Conservation (phyloP, 108 stramenopile genomes). For the Pelagomonas calceolata region DNA sequence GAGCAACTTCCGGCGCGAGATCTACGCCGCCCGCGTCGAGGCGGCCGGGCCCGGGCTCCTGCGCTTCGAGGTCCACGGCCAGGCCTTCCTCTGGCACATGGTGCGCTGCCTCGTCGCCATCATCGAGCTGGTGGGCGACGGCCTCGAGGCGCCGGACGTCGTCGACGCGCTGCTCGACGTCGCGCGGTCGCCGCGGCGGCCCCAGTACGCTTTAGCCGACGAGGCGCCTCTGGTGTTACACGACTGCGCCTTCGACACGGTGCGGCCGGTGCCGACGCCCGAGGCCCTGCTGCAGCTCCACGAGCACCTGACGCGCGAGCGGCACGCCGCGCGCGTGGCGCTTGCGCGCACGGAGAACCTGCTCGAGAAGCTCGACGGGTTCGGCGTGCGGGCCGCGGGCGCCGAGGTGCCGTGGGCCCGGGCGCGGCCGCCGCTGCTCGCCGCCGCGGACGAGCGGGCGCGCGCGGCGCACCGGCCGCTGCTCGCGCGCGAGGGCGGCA, state of each 20-base stretch:
- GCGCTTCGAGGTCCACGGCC: constrained; percentile 72
- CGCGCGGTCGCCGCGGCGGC: constrained; percentile 69
- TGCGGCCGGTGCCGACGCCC: constrained; percentile 54
- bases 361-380: constrained; percentile 14
- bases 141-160: constrained; percentile 64
- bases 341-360: constrained; percentile 56
- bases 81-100: constrained; percentile 97
- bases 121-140: constrained; percentile 74
- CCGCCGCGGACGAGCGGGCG: not conserved
- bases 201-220: constrained; percentile 75
- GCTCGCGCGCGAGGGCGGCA: constrained; percentile 51
- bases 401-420: no score
- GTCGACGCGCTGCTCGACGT: constrained; percentile 72
- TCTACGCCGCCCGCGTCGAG: constrained; percentile 31
- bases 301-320: constrained; percentile 53
- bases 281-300: constrained; percentile 56
- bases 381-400: not conserved
- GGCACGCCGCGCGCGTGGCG: constrained; percentile 57
- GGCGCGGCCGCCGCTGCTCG: not conserved
- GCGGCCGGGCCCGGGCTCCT: constrained; percentile 31
- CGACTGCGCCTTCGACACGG: constrained; percentile 63
- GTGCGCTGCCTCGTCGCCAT: constrained; percentile 88
- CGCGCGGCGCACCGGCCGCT: constrained; percentile 53
- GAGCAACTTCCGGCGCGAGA: constrained; percentile 34
- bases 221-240: constrained; percentile 82